Conservation (phyloP, 2,329 filamentous ascomycete genomes). For the Geosmithia flava region DNA sequence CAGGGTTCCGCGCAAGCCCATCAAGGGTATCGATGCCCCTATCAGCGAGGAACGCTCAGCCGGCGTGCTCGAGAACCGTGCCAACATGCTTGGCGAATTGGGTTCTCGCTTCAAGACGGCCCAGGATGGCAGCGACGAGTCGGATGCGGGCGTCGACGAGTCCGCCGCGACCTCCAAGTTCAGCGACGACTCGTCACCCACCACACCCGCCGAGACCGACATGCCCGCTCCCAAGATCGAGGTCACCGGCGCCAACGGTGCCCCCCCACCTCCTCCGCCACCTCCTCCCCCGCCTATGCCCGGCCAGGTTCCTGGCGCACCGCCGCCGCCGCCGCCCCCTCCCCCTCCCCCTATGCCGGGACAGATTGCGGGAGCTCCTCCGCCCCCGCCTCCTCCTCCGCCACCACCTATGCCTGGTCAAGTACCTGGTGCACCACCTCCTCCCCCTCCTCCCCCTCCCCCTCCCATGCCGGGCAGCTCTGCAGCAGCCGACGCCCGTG, state of each 20-base stretch:
- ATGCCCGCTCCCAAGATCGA: constrained; percentile 39
- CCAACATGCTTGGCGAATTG: constrained; percentile 57
- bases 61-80: constrained; percentile 23
- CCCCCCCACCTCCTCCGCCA: constrained; percentile 27
- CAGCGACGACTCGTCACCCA: constrained; percentile 36
- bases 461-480: constrained; percentile 7
- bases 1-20: constrained; percentile 41
- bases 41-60: constrained; percentile 15
- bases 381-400: constrained; percentile 23
- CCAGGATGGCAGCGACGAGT: constrained; percentile 60
- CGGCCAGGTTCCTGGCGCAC: constrained; percentile 12
- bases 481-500: constrained; percentile 2
- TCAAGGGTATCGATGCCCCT: constrained; percentile 17
- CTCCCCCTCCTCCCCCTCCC: constrained; percentile 21
- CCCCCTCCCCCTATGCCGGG: constrained; percentile 8
- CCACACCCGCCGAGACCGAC: constrained; percentile 50
- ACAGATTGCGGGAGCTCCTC: constrained; percentile 5
- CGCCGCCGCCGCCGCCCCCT: constrained; percentile 26
- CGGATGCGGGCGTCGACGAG: constrained; percentile 65
- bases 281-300: constrained; percentile 30
- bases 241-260: constrained; percentile 30
- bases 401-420: constrained; percentile 24
- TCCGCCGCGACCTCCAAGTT: constrained; percentile 25
- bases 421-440: constrained; percentile 18
- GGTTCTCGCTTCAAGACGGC: constrained; percentile 57